These are phyloP conservation scores for Teunomyces pallodes DNA, from an alignment of 805 yeast genomes.

Conservation along the genomic window DNA sequence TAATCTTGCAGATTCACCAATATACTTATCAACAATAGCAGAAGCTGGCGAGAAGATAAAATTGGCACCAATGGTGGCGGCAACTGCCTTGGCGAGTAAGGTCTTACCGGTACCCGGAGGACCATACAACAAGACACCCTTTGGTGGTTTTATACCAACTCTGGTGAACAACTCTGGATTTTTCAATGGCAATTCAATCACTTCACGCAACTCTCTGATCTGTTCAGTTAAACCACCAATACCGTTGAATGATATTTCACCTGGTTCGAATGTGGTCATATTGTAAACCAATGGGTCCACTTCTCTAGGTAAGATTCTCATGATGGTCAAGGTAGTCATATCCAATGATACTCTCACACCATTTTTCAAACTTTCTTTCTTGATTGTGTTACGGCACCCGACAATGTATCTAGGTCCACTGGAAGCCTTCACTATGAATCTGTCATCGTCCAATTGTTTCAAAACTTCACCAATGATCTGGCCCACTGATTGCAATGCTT, in stretches of 20 bases:
- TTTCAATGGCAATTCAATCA: conserved; percentile 92
- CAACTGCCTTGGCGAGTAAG: conserved; percentile 92
- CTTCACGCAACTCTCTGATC: conserved; percentile 94
- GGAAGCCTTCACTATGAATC: conserved; percentile 93
- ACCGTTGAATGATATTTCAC: conserved; percentile 89
- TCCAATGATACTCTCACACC: conserved; percentile 96
- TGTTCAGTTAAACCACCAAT: conserved; percentile 97
- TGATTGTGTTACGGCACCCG: conserved; percentile 92
- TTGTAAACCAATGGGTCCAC: conserved; percentile 97
- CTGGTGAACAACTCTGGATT: conserved; percentile 94
- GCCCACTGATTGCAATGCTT: conserved; percentile 95
- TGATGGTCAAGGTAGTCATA: conserved; percentile 95
- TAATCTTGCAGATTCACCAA: conserved; percentile 95
- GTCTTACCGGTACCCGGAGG: conserved; percentile 99
- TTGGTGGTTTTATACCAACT: conserved; percentile 98
- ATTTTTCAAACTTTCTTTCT: conserved; percentile 76
- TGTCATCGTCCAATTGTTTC: conserved; percentile 90
- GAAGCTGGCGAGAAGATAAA: conserved; percentile 98
- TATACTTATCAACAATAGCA: conserved; percentile 95
- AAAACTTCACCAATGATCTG: conserved; percentile 96
- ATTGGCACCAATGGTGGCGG: conserved; percentile 97
- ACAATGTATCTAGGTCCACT: conserved; percentile 97
- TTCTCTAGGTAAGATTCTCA: conserved; percentile 96
- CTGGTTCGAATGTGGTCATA: conserved; percentile 98
- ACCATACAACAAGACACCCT: conserved; percentile 93